These are phyloP conservation scores for Colletotrichum sublineola DNA, from an alignment of 2,329 filamentous ascomycete species.

Conservation along the genomic window DNA sequence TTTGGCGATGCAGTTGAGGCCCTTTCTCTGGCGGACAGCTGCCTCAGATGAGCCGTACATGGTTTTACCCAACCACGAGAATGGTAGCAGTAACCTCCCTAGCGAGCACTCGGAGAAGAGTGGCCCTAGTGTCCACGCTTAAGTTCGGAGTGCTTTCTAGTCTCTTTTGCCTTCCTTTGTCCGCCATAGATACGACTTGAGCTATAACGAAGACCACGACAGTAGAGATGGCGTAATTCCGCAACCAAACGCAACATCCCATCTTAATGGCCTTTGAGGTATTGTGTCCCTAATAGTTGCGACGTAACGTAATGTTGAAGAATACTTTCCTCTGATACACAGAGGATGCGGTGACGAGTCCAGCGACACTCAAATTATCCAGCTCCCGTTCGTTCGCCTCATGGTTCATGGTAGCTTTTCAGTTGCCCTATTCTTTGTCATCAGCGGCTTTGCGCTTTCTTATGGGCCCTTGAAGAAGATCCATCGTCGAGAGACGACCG, in stretches of 20 bases:
- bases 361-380: conserved; percentile 46
- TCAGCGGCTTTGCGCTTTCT: conserved; percentile 72
- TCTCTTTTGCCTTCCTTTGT: background rate
- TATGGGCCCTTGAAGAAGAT: conserved; percentile 64
- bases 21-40: background rate
- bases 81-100: background rate
- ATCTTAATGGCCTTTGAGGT: background rate
- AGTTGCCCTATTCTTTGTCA: conserved; percentile 73
- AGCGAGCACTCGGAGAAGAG: background rate
- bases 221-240: background rate
- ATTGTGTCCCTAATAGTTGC: background rate
- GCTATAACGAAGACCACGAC: background rate
- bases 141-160: background rate
- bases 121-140: background rate
- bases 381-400: conserved; percentile 67
- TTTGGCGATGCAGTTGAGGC: background rate
- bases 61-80: background rate
- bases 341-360: background rate
- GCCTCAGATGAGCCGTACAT: background rate
- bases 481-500: conserved; percentile 55
- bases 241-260: background rate
- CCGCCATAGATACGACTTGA: background rate
- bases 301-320: background rate
- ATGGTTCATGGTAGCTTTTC: conserved; percentile 67
- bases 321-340: background rate